A percentile compares a stretch with the other conserved stretches of the same genome.
These are phyloP conservation scores for Aspergillus mulundensis DNA, from an alignment of 495 filamentous ascomycete genomes.

Conservation along the genomic window DNA sequence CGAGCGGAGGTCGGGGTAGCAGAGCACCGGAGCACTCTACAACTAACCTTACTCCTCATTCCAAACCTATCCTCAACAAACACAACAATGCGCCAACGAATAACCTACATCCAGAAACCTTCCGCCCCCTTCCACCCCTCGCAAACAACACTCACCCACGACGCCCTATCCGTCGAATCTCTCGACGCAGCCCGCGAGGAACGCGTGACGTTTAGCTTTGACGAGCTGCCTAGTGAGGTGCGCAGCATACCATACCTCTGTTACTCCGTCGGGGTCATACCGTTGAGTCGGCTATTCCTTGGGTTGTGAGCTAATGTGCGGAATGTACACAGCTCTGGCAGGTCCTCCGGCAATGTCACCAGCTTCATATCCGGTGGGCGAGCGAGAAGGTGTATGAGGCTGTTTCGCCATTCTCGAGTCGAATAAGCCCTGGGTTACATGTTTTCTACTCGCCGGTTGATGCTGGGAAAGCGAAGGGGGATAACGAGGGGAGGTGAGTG, in stretches of 20 bases:
- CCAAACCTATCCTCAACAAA: neutral
- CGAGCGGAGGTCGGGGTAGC: neutral
- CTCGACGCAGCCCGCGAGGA: conserved; percentile 73
- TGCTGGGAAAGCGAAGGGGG: neutral
- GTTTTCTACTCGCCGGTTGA: conserved; percentile 65
- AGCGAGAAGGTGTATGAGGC: conserved; percentile 51
- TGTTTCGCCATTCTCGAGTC: conserved; percentile 66
- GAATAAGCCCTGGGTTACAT: conserved; percentile 77
- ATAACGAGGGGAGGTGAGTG: conserved; percentile 23
- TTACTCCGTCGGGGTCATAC: too few relatives aligned
- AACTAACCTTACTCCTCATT: neutral
- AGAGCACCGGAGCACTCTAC: too few relatives aligned
- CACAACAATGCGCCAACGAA: conserved; percentile 70
- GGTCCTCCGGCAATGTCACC: conserved; percentile 62
- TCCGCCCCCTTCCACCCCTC: conserved; percentile 58
- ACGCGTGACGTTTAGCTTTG: conserved; percentile 64
- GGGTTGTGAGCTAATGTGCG: neutral
- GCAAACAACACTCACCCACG: conserved; percentile 48
- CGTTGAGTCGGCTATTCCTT: too few relatives aligned
- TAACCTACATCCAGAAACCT: conserved; percentile 69
- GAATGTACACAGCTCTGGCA: conserved; percentile 43
- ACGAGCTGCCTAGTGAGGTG: conserved; percentile 71
- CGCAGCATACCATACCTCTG: neutral
- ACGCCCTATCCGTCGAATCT: conserved; percentile 47
- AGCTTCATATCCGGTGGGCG: conserved; percentile 80